Evolutionary conservation across 495 filamentous ascomycete species (phyloP), one percentile per base, ranked within the genome.

Genomic region (Usnea hakonensis): DNA sequence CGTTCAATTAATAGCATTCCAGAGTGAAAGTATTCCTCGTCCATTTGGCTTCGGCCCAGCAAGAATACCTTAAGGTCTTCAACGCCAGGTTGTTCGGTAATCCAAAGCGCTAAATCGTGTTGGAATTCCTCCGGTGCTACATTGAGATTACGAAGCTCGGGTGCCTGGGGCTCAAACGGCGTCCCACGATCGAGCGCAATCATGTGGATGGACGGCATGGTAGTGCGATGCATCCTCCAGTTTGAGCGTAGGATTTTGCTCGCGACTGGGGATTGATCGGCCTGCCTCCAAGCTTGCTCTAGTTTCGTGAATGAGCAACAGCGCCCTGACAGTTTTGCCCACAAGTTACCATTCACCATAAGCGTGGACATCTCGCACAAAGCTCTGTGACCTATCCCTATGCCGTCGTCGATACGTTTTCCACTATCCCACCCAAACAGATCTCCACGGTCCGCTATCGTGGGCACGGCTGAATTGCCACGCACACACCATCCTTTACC

Each of bases 401-500:
- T 23, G 5, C 5, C 11, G 35, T 6, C 28, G 16, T 55, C 53
- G 17, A 55, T 19, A 7, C 53, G 53, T 9, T 55, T 16, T 28
- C 53, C 53, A 55, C 53, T 30, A 21, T 28, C 19, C 53, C 53
- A 55, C 7, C 53, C 53, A 55, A 55, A 55, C n/a, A 55, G 8
- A 55, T 55, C 53, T 5, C 53, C 53, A 5, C 53, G 53, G 6
- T 55, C 53, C 10, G 53, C 53, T 19, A 55, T 55, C 53, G 9
- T 7, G 7, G 53, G 53, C 28, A 55, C 53, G 30, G 53, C 53
- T 55, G 53, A 55, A 55, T 7, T 55, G 3, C 53, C 53, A 7
- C 53, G 53, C 26, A 30, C 53, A 32, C 53, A 55, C 53, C 53
- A 55, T 32, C 53, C 53, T 55, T 55, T 55, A 16, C 53, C 53